These are phyloP conservation scores for Xylariaceae sp. DNA, from an alignment of 2,329 filamentous ascomycete genomes.

Conservation along the genomic window DNA sequence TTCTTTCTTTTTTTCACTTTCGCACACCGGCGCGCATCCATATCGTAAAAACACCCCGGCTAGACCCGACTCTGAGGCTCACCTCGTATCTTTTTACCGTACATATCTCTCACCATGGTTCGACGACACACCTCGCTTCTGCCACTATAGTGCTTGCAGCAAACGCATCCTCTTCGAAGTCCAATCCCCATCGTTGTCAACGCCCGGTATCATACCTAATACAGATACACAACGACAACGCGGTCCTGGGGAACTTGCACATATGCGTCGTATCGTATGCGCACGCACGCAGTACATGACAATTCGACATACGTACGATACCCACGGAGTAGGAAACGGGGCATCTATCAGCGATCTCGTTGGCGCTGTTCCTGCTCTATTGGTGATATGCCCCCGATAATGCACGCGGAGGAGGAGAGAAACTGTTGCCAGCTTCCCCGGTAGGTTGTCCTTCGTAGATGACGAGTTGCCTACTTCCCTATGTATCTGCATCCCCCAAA, in stretches of 20 bases:
- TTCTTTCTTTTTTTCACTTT: background rate
- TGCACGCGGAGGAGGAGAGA: background rate
- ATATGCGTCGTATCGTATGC: background rate
- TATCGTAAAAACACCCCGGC: background rate
- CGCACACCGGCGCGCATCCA: background rate
- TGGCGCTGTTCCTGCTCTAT: background rate
- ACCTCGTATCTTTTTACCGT: background rate
- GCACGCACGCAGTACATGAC: too few relatives aligned
- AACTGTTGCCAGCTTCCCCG: background rate
- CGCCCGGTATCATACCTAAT: background rate
- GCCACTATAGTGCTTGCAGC: background rate
- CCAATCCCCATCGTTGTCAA: background rate
- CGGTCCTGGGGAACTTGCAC: background rate
- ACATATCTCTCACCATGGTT: constrained; percentile 1
- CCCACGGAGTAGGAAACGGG: background rate
- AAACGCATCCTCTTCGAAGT: background rate
- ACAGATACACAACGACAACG: too few relatives aligned
- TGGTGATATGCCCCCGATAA: background rate
- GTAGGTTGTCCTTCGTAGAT: background rate
- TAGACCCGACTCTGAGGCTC: background rate
- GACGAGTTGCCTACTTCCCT: background rate
- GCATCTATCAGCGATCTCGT: background rate
- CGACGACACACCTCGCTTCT: background rate
- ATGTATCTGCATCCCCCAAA: too few relatives aligned
- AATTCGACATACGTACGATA: background rate